Percentiles rank a stretch among this genome's conserved stretches.
Evolutionary conservation across 139 green algal species (phyloP).

Genomic region (Haematococcus sp.): DNA sequence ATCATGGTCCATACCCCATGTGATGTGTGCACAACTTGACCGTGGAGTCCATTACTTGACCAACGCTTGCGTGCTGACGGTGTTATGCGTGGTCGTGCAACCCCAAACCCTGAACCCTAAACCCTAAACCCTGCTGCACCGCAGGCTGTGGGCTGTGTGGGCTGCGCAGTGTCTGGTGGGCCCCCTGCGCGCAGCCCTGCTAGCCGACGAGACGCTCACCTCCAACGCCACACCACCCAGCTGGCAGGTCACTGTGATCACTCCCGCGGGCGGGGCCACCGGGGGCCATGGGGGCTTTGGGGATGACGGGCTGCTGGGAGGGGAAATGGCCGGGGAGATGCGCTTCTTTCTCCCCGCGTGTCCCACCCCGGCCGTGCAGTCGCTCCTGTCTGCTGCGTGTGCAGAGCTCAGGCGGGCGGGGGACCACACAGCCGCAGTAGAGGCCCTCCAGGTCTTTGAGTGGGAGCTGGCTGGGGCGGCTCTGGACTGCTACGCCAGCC

Average conservation of each 20-base stretch:
- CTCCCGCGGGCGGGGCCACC: background rate
- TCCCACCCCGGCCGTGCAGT: constrained; percentile 56
- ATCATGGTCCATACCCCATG: no score
- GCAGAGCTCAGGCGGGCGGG: constrained; percentile 61
- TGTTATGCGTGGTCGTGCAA: no score
- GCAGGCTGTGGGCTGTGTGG: constrained; percentile 68
- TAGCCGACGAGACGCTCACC: constrained; percentile 45
- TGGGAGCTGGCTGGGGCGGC: constrained; percentile 66
- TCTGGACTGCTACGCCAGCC: constrained; percentile 3
- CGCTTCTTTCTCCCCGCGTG: constrained; percentile 75
- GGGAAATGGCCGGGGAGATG: constrained; percentile 64
- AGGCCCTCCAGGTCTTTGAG: constrained; percentile 67
- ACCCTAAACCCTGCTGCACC: background rate
- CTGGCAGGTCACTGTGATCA: constrained; percentile 66
- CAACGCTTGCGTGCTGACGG: no score
- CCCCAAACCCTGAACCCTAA: no score
- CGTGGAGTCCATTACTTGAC: no score
- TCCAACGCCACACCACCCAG: constrained; percentile 33
- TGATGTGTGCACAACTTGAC: no score
- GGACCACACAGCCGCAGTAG: constrained; percentile 40
- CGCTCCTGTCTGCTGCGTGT: constrained; percentile 52
- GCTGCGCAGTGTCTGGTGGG: constrained; percentile 42
- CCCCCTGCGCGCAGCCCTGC: constrained; percentile 36
- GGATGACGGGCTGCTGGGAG: constrained; percentile 2
- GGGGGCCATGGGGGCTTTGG: background rate